Evolutionary conservation across 768 basidiomycete genomes (phyloP).

Genomic region (Podaxis mareebaensis): DNA sequence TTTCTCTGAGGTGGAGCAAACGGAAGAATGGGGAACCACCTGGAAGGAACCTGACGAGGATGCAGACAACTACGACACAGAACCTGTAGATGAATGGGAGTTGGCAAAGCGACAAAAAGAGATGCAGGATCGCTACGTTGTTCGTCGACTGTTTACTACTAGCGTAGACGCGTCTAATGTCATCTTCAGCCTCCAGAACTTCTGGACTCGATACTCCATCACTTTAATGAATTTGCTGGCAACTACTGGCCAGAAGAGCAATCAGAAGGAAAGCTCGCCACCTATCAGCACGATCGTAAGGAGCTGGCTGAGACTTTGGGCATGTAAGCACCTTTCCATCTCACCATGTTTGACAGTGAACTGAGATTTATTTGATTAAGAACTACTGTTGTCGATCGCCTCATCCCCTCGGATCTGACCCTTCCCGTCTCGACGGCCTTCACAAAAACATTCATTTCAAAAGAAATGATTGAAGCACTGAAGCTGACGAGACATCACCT

Average conservation of each 20-base stretch:
- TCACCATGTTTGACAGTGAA: not conserved
- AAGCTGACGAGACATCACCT: slow-evolving; percentile 63
- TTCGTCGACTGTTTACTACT: slow-evolving; percentile 38
- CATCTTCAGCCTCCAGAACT: slow-evolving; percentile 63
- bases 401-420: slow-evolving; percentile 52
- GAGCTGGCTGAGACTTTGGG: slow-evolving; percentile 37
- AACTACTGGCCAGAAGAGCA: slow-evolving; percentile 51
- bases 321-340: slow-evolving; percentile 49
- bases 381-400: slow-evolving; percentile 35
- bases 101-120: slow-evolving; percentile 56
- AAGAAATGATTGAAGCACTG: slow-evolving; percentile 59
- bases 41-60: slow-evolving; percentile 36
- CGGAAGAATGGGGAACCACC: slow-evolving; percentile 40
- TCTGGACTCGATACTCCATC: slow-evolving; percentile 54
- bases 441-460: slow-evolving; percentile 54
- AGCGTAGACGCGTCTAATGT: slow-evolving; percentile 23
- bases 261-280: not conserved
- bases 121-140: slow-evolving; percentile 62
- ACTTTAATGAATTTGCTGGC: slow-evolving; percentile 50
- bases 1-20: slow-evolving; percentile 22
- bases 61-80: slow-evolving; percentile 22
- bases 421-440: slow-evolving; percentile 54
- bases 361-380: slow-evolving; percentile 29
- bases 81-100: slow-evolving; percentile 67
- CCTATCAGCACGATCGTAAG: not conserved